Evolutionary conservation across 2,329 filamentous ascomycete genomes (phyloP).

Genomic region (Stenocarpella maydis): DNA sequence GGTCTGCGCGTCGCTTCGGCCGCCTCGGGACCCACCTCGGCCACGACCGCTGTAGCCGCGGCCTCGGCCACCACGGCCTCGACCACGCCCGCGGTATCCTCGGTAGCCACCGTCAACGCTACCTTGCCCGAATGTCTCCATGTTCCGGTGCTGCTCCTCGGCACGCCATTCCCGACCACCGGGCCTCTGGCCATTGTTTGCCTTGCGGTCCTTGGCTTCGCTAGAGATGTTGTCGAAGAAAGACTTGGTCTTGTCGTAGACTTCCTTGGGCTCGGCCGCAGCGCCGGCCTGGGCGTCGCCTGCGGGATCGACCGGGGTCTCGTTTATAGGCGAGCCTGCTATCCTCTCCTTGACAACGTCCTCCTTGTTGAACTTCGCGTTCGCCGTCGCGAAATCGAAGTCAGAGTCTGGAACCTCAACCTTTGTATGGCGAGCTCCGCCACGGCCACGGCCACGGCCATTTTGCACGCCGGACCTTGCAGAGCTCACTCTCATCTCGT

Average conservation of each 20-base stretch:
- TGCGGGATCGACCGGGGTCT: conserved; percentile 57
- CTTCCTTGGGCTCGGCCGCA: conserved; percentile 45
- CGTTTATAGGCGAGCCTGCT: conserved; percentile 71
- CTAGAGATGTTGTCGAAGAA: conserved; percentile 99
- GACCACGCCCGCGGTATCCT: conserved; percentile 79
- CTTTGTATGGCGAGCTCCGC: conserved; percentile 66
- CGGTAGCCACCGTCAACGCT: conserved; percentile 86
- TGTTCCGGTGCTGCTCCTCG: conserved; percentile 93
- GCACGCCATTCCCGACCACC: conserved; percentile 88
- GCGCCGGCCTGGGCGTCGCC: conserved; percentile 39
- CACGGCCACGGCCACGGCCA: conserved; percentile 51
- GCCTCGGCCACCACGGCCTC: conserved; percentile 71
- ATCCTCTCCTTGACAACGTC: conserved; percentile 90
- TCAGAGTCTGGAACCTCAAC: conserved; percentile 90
- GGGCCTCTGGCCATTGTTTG: conserved; percentile 71
- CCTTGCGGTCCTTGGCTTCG: conserved; percentile 87
- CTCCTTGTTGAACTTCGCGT: conserved; percentile 89
- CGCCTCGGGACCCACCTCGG: conserved; percentile 46
- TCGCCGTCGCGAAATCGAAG: conserved; percentile 88
- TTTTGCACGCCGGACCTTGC: conserved; percentile 54
- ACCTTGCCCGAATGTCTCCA: conserved; percentile 97
- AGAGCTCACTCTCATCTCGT: conserved; percentile 77
- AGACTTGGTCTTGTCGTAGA: conserved; percentile 87
- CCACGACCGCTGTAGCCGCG: conserved; percentile 49
- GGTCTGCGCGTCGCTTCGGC: conserved; percentile 22